Percentiles rank a stretch among this genome's conserved stretches.
Evolutionary conservation across 2,329 filamentous ascomycete genomes (phyloP).

Genomic region (Pseudogymnoascus sp.): DNA sequence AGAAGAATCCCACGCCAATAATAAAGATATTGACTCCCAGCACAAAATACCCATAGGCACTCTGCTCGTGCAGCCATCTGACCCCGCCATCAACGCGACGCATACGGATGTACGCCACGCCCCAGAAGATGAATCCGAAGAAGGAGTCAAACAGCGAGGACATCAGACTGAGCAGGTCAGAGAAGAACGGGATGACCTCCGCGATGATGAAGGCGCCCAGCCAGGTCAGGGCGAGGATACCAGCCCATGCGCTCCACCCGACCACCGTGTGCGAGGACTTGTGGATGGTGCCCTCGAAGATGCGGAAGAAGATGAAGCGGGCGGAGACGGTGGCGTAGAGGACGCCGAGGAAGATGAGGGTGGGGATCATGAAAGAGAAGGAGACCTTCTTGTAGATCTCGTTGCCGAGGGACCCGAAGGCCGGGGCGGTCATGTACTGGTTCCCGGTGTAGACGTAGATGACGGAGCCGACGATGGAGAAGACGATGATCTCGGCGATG

Average conservation of each 20-base stretch:
- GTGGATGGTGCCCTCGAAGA: slow-evolving; percentile 73
- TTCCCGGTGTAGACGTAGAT: slow-evolving; percentile 84
- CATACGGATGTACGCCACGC: slow-evolving; percentile 72
- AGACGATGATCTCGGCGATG: slow-evolving; percentile 77
- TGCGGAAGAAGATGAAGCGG: slow-evolving; percentile 84
- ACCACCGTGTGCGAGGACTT: slow-evolving; percentile 71
- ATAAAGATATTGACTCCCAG: slow-evolving; percentile 63
- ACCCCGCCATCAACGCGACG: slow-evolving; percentile 52
- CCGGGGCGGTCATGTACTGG: slow-evolving; percentile 79
- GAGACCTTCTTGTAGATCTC: slow-evolving; percentile 74
- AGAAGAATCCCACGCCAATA: slow-evolving; percentile 68
- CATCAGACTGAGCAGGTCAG: slow-evolving; percentile 61
- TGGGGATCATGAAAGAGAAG: slow-evolving; percentile 94
- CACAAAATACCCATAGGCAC: slow-evolving; percentile 37
- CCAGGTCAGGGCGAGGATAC: slow-evolving; percentile 69
- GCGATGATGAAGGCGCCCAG: slow-evolving; percentile 86
- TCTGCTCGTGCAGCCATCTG: slow-evolving; percentile 27
- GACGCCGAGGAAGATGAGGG: slow-evolving; percentile 83
- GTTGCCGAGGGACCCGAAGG: slow-evolving; percentile 74
- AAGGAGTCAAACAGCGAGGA: slow-evolving; percentile 87
- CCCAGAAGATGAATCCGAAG: slow-evolving; percentile 96
- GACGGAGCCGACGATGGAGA: slow-evolving; percentile 71
- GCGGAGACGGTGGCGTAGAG: slow-evolving; percentile 85
- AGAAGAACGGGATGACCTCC: slow-evolving; percentile 90
- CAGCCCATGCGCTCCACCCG: slow-evolving; percentile 73